Conservation (phyloP, 2,329 filamentous ascomycete species). For the Colletotrichum limetticola region DNA sequence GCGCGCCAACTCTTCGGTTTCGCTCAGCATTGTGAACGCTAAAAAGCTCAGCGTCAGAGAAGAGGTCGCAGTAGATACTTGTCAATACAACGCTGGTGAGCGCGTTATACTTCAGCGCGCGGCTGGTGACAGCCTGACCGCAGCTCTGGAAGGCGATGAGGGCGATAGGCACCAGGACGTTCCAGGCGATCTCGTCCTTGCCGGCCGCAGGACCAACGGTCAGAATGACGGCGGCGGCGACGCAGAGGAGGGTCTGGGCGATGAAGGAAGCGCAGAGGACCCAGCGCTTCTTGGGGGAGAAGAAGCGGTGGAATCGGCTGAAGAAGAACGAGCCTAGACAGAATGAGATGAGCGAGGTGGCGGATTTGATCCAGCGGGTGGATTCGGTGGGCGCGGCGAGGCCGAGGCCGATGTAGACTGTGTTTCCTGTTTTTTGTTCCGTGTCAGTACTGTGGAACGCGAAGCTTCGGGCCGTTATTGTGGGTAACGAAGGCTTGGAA, state of each 20-base stretch:
- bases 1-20: constrained; percentile 62
- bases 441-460: not conserved
- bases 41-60: constrained; percentile 70
- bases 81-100: constrained; percentile 84
- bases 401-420: constrained; percentile 81
- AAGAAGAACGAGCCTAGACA: constrained; percentile 79
- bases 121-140: constrained; percentile 80
- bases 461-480: not conserved
- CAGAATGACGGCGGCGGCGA: constrained; percentile 56
- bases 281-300: constrained; percentile 71
- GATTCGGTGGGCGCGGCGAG: constrained; percentile 66
- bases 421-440: constrained; percentile 66
- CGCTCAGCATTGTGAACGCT: constrained; percentile 57
- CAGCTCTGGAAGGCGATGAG: constrained; percentile 81
- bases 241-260: constrained; percentile 61
- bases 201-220: constrained; percentile 53
- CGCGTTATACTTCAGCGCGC: constrained; percentile 75
- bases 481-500: too few relatives aligned
- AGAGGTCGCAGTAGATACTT: constrained; percentile 84
- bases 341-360: constrained; percentile 76
- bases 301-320: constrained; percentile 72
- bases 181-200: constrained; percentile 62
- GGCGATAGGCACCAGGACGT: constrained; percentile 73
- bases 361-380: constrained; percentile 76
- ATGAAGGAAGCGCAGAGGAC: constrained; percentile 70